These are phyloP conservation scores for Dichotomocladium elegans DNA, from an alignment of 371 early-diverging fungal species.

Conservation along the genomic window DNA sequence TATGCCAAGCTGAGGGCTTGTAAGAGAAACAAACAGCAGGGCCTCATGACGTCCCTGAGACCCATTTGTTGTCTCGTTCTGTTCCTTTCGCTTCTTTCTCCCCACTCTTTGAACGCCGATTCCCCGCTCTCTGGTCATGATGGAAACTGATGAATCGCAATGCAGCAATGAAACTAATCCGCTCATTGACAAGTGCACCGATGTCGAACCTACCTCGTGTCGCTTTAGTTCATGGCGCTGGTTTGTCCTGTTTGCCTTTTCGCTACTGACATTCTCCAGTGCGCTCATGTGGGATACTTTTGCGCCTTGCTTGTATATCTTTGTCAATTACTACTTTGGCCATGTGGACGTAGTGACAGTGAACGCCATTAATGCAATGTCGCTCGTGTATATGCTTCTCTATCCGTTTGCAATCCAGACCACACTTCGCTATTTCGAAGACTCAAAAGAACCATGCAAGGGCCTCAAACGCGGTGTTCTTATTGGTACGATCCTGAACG, in stretches of 20 bases:
- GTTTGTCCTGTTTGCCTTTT: conserved; percentile 40
- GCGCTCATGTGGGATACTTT: conserved; percentile 56
- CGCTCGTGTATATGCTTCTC: conserved; percentile 43
- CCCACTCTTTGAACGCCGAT: background rate
- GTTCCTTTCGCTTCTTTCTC: background rate
- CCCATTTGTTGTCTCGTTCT: background rate
- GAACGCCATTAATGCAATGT: conserved; percentile 46
- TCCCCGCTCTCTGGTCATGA: background rate
- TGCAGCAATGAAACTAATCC: background rate
- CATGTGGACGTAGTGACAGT: conserved; percentile 15
- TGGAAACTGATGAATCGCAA: no score
- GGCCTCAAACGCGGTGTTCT: conserved; percentile 42
- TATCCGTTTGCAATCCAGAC: conserved; percentile 49
- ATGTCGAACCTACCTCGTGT: background rate
- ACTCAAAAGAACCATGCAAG: conserved; percentile 20
- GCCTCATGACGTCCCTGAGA: no score
- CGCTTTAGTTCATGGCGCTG: conserved; percentile 22
- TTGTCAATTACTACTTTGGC: conserved; percentile 42
- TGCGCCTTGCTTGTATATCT: conserved; percentile 49
- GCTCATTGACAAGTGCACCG: background rate
- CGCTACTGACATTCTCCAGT: conserved; percentile 38
- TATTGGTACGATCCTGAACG: conserved; percentile 45
- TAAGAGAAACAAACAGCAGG: no score
- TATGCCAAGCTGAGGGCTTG: no score
- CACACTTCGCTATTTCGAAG: conserved; percentile 43